A percentile compares a stretch with the other conserved stretches of the same genome.
These are phyloP conservation scores for Davidsoniella virescens DNA, from an alignment of 2,329 filamentous ascomycete genomes.

Conservation along the genomic window DNA sequence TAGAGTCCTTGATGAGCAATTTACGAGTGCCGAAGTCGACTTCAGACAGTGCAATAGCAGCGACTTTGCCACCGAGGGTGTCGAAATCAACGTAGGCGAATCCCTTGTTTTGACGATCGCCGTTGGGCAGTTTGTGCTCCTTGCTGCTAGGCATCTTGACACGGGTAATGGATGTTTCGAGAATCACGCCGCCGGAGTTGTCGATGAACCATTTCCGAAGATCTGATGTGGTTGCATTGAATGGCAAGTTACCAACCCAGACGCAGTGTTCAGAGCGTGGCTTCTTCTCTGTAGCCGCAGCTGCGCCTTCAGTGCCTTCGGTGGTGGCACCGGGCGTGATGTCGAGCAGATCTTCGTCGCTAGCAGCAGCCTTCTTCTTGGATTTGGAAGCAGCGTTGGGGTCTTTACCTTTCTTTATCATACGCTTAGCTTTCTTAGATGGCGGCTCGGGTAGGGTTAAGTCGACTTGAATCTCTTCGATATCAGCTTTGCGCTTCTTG, in stretches of 20 bases:
- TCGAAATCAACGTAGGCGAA: constrained; percentile 94
- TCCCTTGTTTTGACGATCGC: constrained; percentile 52
- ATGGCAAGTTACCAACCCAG: constrained; percentile 95
- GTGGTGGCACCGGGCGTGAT: background rate
- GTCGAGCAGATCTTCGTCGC: constrained; percentile 18
- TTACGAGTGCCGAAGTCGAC: constrained; percentile 59
- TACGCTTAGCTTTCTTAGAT: constrained; percentile 83
- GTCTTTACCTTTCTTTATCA: constrained; percentile 68
- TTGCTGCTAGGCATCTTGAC: constrained; percentile 51
- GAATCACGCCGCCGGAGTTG: constrained; percentile 48
- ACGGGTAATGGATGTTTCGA: constrained; percentile 60
- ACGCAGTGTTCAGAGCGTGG: constrained; percentile 66
- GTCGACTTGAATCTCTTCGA: constrained; percentile 76
- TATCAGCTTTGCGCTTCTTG: constrained; percentile 57
- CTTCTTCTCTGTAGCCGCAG: constrained; percentile 17
- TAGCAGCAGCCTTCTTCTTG: constrained; percentile 23
- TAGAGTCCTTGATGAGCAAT: constrained; percentile 84
- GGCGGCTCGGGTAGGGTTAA: constrained; percentile 78
- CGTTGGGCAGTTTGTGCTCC: constrained; percentile 15
- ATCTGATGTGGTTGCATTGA: constrained; percentile 56
- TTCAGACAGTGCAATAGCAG: constrained; percentile 78
- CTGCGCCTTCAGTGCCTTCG: background rate
- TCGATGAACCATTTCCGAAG: constrained; percentile 67
- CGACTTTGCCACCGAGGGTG: constrained; percentile 49
- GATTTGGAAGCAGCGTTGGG: constrained; percentile 27